These are phyloP conservation scores for Verruconis gallopava DNA, from an alignment of 2,329 filamentous ascomycete genomes.

Conservation along the genomic window DNA sequence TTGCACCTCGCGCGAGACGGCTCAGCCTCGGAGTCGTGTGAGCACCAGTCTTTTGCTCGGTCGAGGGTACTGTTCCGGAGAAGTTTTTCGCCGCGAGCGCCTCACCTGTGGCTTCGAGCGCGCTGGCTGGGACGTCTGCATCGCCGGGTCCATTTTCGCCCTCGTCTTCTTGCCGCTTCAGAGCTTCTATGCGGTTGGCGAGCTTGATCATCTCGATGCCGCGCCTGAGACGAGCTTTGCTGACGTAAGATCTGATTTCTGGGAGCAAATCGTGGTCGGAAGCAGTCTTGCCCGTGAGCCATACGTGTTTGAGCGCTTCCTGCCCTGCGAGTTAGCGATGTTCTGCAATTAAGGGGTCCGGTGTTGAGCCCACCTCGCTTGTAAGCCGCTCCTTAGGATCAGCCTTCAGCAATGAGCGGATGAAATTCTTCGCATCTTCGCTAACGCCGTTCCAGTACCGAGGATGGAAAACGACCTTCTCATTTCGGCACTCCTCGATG, in stretches of 20 bases:
- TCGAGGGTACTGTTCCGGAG: constrained; percentile 18
- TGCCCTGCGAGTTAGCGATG: constrained; percentile 23
- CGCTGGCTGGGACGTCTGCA: constrained; percentile 49
- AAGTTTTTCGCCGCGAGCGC: constrained; percentile 22
- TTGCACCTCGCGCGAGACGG: constrained; percentile 51
- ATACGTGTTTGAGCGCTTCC: constrained; percentile 69
- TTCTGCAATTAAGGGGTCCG: neutral
- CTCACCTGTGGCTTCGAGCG: constrained; percentile 42
- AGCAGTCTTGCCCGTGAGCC: constrained; percentile 84
- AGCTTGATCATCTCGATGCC: constrained; percentile 96
- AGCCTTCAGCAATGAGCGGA: constrained; percentile 65
- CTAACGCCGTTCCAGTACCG: constrained; percentile 98
- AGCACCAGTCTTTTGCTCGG: constrained; percentile 10
- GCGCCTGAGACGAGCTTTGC: constrained; percentile 77
- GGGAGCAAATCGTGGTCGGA: constrained; percentile 94
- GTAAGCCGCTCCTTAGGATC: constrained; percentile 64
- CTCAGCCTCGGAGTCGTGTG: constrained; percentile 32
- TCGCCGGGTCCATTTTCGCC: constrained; percentile 51
- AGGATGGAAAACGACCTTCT: constrained; percentile 85
- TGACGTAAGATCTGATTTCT: constrained; percentile 89
- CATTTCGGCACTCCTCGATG: constrained; percentile 82
- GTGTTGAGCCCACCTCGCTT: constrained; percentile 47
- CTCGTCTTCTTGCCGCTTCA: constrained; percentile 89
- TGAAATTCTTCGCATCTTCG: constrained; percentile 89
- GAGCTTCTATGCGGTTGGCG: constrained; percentile 83